Evolutionary conservation across 306 rosid species (phyloP).

Genomic region (Clitoria ternatea): DNA sequence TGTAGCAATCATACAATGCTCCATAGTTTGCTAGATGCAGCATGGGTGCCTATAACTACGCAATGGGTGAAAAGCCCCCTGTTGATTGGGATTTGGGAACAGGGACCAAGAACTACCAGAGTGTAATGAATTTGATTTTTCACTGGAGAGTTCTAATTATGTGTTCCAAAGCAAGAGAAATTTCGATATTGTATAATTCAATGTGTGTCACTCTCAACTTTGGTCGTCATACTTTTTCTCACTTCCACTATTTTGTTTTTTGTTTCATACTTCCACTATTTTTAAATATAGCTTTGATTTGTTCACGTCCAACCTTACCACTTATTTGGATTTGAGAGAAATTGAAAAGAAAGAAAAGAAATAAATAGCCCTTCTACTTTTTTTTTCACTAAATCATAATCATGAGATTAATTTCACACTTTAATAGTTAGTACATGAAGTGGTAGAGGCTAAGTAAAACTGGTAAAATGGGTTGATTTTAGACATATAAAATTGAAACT

Average conservation of each 20-base stretch:
- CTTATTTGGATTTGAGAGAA: no score
- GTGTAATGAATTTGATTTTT: not conserved
- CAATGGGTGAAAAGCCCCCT: not conserved
- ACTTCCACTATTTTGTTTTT: not conserved
- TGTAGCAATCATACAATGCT: slow-evolving; percentile 4
- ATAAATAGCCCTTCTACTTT: no score
- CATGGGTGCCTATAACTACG: slow-evolving; percentile 23
- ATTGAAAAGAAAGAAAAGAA: no score
- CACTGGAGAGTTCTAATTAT: no score
- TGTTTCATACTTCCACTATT: no score
- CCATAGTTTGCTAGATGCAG: slow-evolving; percentile 13
- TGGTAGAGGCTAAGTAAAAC: no score
- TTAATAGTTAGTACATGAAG: no score
- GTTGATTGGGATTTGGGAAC: slow-evolving; percentile 16
- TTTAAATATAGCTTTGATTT: not conserved
- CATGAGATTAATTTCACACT: no score
- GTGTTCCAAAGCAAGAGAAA: not conserved
- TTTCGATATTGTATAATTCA: not conserved
- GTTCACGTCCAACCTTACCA: no score
- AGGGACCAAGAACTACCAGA: not conserved
- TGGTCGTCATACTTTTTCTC: not conserved
- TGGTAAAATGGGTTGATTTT: no score
- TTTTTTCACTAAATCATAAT: no score
- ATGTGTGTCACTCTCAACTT: not conserved
- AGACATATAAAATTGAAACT: no score